phyloP scores from a whole-genome alignment of 2,329 filamentous ascomycete species.

The Paecilomyces dactylethromorphus region DNA sequence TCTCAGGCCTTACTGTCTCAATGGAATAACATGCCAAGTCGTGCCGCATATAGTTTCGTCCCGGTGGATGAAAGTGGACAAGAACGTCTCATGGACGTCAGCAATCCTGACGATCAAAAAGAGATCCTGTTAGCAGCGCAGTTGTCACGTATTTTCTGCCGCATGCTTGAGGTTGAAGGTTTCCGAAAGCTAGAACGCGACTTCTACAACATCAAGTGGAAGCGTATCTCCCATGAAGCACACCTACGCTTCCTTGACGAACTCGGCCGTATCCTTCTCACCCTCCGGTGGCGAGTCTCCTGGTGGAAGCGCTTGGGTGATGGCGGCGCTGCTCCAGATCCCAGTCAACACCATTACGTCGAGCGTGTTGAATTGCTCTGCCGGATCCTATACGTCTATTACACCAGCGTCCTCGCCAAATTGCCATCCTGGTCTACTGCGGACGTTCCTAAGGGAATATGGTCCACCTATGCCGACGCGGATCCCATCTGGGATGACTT shows the following conservation, averaged over 20 bases:
- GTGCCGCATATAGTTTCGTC: conserved; percentile 37
- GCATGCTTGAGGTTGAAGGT: conserved; percentile 41
- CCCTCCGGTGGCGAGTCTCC: conserved; percentile 39
- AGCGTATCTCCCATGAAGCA: conserved; percentile 35
- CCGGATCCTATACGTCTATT: conserved; percentile 41
- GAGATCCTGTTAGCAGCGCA: conserved; percentile 39
- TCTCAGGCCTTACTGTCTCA: conserved; percentile 33
- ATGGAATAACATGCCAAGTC: conserved; percentile 43
- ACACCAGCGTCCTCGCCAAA: conserved; percentile 37
- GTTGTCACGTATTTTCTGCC: conserved; percentile 39
- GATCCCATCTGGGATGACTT: conserved; percentile 37
- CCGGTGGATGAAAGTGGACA: conserved; percentile 18
- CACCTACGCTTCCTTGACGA: conserved; percentile 34
- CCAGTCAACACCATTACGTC: conserved; percentile 32
- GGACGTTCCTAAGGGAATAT: conserved; percentile 32
- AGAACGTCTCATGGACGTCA: conserved; percentile 35
- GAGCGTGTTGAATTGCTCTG: conserved; percentile 36
- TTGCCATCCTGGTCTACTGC: conserved; percentile 32
- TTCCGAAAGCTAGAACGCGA: conserved; percentile 38
- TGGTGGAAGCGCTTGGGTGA: conserved; percentile 41
- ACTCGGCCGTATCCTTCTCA: conserved; percentile 35
- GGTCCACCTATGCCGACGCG: conserved; percentile 37
- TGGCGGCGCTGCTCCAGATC: conserved; percentile 27
- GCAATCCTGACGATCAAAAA: conserved; percentile 26
- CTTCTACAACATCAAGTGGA: conserved; percentile 42